A percentile compares a stretch with the other conserved stretches of the same genome.
Evolutionary conservation across 345 rosid genomes (phyloP).

Genomic region (Chamaenerion angustifolium): DNA sequence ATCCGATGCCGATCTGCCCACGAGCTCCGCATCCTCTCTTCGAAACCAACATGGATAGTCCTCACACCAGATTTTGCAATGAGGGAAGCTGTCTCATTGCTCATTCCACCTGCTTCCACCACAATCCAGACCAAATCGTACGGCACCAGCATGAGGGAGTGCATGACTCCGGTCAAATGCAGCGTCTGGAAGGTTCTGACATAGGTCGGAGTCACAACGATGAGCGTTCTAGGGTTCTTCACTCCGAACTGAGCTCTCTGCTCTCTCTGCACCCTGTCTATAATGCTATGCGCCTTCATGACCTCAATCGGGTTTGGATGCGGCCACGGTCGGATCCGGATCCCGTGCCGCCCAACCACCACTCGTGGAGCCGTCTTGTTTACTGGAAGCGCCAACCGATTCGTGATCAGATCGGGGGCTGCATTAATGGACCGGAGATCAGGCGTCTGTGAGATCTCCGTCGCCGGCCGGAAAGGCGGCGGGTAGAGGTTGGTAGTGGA

Average conservation of each 20-base stretch:
- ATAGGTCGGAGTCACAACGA: slow-evolving; percentile 85
- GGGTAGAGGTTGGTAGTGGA: slow-evolving; percentile 30
- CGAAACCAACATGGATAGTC: slow-evolving; percentile 51
- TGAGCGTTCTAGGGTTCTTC: slow-evolving; percentile 44
- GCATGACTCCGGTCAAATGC: slow-evolving; percentile 89
- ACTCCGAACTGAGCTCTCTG: slow-evolving; percentile 65
- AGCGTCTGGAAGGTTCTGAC: slow-evolving; percentile 87
- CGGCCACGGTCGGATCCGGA: slow-evolving; percentile 99
- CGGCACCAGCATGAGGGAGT: slow-evolving; percentile 78
- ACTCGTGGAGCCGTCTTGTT: slow-evolving; percentile 47
- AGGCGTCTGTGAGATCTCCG: slow-evolving; percentile 9
- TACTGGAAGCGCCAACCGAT: slow-evolving; percentile 12
- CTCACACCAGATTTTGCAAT: slow-evolving; percentile 52
- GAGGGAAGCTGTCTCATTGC: slow-evolving; percentile 63
- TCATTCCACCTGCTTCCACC: slow-evolving; percentile 81
- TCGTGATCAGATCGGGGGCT: slow-evolving; percentile 10
- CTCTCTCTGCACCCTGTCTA: slow-evolving; percentile 82
- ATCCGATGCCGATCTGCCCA: slow-evolving; percentile 64
- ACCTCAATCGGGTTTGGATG: slow-evolving; percentile 88
- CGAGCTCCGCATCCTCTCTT: slow-evolving; percentile 53
- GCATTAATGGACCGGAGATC: slow-evolving; percentile 8
- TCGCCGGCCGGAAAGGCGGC: slow-evolving; percentile 41
- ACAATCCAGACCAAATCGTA: slow-evolving; percentile 90
- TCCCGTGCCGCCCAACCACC: slow-evolving; percentile 94
- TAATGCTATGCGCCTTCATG: slow-evolving; percentile 82